Evolutionary conservation across 768 basidiomycete species (phyloP), one percentile per base, ranked within the genome.

Genomic region (Candolleomyces efflorescens): DNA sequence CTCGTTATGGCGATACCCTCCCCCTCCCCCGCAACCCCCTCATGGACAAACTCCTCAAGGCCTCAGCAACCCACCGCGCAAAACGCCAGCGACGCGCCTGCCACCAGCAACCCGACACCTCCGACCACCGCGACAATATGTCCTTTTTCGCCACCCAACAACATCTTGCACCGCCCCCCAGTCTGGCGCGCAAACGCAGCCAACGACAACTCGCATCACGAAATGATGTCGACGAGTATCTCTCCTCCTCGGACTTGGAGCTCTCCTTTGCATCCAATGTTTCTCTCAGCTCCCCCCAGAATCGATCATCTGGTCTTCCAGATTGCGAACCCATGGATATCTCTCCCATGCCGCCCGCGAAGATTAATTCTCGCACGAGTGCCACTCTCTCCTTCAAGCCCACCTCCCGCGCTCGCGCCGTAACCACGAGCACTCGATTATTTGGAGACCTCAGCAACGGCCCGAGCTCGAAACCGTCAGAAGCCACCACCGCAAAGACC

Each of bases 191-290:
- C 64, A 83, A 82, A 69, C 78, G 73, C 56, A 78, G 70, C 57
- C 78, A 81, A 62, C 71, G 72, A 55, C 68, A 73, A 65, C 67
- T 71, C 63, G 11, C 54, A 12, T 18, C 54, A 27, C 73, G 67
- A 46, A 64, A 82, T 64, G 83, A 86, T 58, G 69, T 83, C 54
- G 85, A 90, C 60, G 84, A 86, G 44, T 86, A 84, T 65, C 76
- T 85, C 52, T 83, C 85, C 36, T 87, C 86, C n/a, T 44, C 50
- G 10, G 89, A 90, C 65, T 80, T 91, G 49, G 91, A 93, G 67
- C 73, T 85, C 39, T 92, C 90, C 26, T 93, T 93, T 66, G 89
- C 89, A 6, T 91, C 90, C 27, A 89, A 81, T 59, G 86, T 92
- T 69, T 93, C 91, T 6, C 73, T 93, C 48, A 79, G 89, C 65